Evolutionary conservation across 192 early-diverging fungal species (phyloP), one percentile per base, ranked within the genome.

Genomic region (Gigaspora rosea): DNA sequence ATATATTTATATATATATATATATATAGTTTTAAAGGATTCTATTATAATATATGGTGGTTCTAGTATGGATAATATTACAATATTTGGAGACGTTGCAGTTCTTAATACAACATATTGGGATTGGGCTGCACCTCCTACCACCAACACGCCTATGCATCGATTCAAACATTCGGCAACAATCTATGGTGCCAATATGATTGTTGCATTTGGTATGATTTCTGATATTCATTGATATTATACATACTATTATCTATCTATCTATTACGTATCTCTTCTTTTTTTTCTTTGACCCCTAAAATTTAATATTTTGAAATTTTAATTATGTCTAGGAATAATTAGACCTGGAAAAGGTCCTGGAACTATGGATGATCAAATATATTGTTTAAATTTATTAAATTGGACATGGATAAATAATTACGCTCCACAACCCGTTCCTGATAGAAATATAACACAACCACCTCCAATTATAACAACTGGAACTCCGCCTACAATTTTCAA

Each of bases 1-100:
- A 41, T 41, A 41, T 41, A 41, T 41, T 6, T 50, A 70, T 27
- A n/a, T 69, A n/a, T 51, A n/a, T 49, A 20, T 49, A 48, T 70
- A 5, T 6, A 18, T 18, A 59, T 72, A 8, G 61, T 66, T 27
- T 67, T 54, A 33, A 50, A 59, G 11, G 64, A 73, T 6, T 72
- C 56, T 15, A 65, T 80, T 35, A 61, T 80, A 46, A 78, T 80
- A 15, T 77, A 80, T 33, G 80, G 80, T 8, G 80, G 80, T 10
- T 59, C 76, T 0, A 56, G 77, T 61, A 13, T 48, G 1, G 41
- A 4, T 8, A 66, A 65, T 35, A 36, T 18, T 0, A 16, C 10
- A 11, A 49, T 78, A 41, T 72, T 57, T 35, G 67, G 68, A 20
- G 80, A 80, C 56, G 64, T 80, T 3, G 80, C 80, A 13, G 59